Evolutionary conservation across 2,329 filamentous ascomycete species (phyloP), one percentile per base, ranked within the genome.

Genomic region (Fusarium cicatricum): DNA sequence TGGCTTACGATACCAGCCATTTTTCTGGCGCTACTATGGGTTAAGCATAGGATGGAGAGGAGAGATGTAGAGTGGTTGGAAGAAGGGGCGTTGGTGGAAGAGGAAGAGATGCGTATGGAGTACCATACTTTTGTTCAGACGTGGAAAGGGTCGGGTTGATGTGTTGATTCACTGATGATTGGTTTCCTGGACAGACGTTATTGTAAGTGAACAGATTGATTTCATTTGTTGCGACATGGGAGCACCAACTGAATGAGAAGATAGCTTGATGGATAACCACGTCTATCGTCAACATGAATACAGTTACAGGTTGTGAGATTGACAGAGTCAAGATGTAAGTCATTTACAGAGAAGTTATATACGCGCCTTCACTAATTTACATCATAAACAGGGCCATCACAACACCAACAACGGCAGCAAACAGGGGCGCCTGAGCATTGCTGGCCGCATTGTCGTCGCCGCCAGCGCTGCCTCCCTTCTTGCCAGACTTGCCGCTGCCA

Each of bases 1-100:
- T 67, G 65, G 65, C 41, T 67, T 3, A n/a, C 44, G 1, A 15
- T 68, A 6, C 65, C 65, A 11, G 17, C 53, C 1, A 3, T 56
- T 1, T 67, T 66, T 29, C 6, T 64, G 10, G 17, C 52, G 1
- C 14, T 57, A 10, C 17, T 64, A 12, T 17, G 53, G 12, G 3
- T 60, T 5, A 66, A 52, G 28, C 34, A 21, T 11, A 42, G 40
- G 32, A 32, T 62, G 11, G 41, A 60, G 15, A 45, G 37, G 6
- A 56, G 52, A 15, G 53, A 66, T 39, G 36, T 31, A 2, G 40
- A 23, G 17, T 64, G 62, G 57, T 21, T 62, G 34, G 65, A 62
- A 29, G 57, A 60, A 6, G 55, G 44, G 5, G 40, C 47, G 11
- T 41, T 65, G 17, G 3, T 49, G 3, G 43, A 51, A 14, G 43